Evolutionary conservation across 2,329 filamentous ascomycete genomes (phyloP).

Genomic region (Aureobasidium sp.): DNA sequence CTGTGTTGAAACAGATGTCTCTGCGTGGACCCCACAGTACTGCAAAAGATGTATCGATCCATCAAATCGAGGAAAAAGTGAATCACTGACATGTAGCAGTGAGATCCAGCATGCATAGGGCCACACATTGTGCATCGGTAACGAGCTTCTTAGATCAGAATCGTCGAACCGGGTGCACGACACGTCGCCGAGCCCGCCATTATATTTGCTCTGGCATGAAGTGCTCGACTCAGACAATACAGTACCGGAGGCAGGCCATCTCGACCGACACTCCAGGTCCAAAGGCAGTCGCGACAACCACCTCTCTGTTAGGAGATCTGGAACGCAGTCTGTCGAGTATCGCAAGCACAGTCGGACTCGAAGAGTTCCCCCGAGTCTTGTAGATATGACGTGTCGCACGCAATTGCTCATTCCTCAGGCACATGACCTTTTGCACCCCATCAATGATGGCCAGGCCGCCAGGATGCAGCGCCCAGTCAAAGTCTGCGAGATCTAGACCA

Average conservation of each 20-base stretch:
- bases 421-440: constrained; percentile 53
- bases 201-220: too few species aligned
- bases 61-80: too few species aligned
- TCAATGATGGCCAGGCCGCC: constrained; percentile 61
- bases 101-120: too few species aligned
- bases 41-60: too few species aligned
- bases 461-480: constrained; percentile 69
- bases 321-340: constrained; percentile 55
- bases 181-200: too few species aligned
- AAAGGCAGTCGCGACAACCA: background rate
- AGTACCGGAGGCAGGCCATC: background rate
- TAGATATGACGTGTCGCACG: constrained; percentile 65
- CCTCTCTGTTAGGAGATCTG: fast-evolving
- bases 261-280: background rate
- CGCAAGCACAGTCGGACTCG: constrained; percentile 59
- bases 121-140: too few species aligned
- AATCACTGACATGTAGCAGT: too few species aligned
- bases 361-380: constrained; percentile 62
- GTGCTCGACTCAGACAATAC: too few species aligned
- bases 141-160: too few species aligned
- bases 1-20: too few species aligned
- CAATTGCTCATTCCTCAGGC: constrained; percentile 56
- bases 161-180: too few species aligned
- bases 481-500: constrained; percentile 35
- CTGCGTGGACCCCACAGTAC: too few species aligned